Evolutionary conservation across 129 eudicot genomes (phyloP).

Genomic region (Flaveria sonorensis): DNA sequence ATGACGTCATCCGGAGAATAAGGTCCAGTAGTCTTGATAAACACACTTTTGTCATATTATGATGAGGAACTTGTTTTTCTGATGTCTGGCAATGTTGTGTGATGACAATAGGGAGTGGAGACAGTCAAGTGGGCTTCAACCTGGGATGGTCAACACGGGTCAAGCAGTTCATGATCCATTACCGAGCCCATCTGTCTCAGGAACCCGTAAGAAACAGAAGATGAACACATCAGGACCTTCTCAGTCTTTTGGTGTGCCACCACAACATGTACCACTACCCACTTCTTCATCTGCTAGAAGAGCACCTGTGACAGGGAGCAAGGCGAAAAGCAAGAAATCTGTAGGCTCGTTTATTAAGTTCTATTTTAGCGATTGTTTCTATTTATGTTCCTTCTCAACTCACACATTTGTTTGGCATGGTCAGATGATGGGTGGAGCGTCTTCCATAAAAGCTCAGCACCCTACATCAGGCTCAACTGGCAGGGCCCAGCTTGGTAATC

Average conservation of each 20-base stretch:
- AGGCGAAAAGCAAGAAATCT: constrained; percentile 70
- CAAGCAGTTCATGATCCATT: constrained; percentile 70
- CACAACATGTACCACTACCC: constrained; percentile 54
- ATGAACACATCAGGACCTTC: constrained; percentile 62
- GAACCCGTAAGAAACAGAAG: constrained; percentile 86
- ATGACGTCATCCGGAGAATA: constrained; percentile 73
- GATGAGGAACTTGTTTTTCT: not conserved
- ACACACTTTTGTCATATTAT: constrained; percentile 8
- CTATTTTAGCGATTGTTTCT: not conserved
- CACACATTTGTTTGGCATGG: constrained; percentile 30
- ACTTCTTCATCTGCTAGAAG: constrained; percentile 70
- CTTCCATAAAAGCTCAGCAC: constrained; percentile 58
- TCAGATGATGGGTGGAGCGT: constrained; percentile 52
- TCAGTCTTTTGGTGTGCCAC: constrained; percentile 75
- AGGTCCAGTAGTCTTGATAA: constrained; percentile 44
- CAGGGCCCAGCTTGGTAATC: constrained; percentile 64
- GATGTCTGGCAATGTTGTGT: not conserved
- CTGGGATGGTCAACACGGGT: constrained; percentile 51
- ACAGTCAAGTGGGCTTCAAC: constrained; percentile 65
- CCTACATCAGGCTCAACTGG: constrained; percentile 59
- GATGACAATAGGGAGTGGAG: constrained; percentile 78
- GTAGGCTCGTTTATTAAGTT: constrained; percentile 40
- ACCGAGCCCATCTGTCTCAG: constrained; percentile 85
- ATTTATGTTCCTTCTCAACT: not conserved
- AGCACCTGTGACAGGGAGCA: constrained; percentile 55